phyloP scores from a whole-genome alignment of 176 grass and related monocot genomes.

The Ananas comosus region DNA sequence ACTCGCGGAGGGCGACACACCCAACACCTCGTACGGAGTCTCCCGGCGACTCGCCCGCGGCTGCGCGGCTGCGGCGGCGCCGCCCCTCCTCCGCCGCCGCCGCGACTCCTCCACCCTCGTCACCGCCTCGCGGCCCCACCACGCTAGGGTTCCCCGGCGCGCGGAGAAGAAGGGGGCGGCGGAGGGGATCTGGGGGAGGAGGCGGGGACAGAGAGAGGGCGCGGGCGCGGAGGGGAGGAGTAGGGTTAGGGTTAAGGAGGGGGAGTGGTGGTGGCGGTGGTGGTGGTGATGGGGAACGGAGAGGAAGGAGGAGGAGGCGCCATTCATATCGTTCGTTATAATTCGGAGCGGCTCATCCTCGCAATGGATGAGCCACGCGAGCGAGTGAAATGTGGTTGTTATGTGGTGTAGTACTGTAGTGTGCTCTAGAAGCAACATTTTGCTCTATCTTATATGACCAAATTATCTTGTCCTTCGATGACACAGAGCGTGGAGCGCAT shows the following conservation, averaged over 20 bases:
- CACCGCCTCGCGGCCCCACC: not conserved
- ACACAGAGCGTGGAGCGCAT: no score
- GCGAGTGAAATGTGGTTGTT: not conserved
- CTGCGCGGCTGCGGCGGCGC: slow-evolving; percentile 6
- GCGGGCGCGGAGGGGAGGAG: not conserved
- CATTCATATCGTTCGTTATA: no score
- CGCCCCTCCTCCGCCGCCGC: not conserved
- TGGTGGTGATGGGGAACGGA: not conserved
- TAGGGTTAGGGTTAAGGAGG: not conserved
- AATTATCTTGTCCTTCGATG: no score
- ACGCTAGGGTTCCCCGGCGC: not conserved
- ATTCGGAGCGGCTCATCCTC: not conserved
- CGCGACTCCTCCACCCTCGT: not conserved
- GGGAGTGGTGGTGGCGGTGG: no score
- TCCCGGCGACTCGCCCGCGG: slow-evolving; percentile 29
- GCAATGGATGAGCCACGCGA: not conserved
- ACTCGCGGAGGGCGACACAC: slow-evolving; percentile 56
- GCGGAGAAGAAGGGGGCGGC: not conserved
- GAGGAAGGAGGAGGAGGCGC: slow-evolving; percentile 4
- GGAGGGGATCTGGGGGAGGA: not conserved
- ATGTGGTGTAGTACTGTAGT: not conserved
- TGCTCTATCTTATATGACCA: no score
- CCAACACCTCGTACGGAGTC: slow-evolving; percentile 74
- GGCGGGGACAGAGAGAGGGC: slow-evolving; percentile 1
- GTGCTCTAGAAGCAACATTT: no score